These are phyloP conservation scores for Colletotrichum sublineola DNA, from an alignment of 2,329 filamentous ascomycete species.

Conservation along the genomic window DNA sequence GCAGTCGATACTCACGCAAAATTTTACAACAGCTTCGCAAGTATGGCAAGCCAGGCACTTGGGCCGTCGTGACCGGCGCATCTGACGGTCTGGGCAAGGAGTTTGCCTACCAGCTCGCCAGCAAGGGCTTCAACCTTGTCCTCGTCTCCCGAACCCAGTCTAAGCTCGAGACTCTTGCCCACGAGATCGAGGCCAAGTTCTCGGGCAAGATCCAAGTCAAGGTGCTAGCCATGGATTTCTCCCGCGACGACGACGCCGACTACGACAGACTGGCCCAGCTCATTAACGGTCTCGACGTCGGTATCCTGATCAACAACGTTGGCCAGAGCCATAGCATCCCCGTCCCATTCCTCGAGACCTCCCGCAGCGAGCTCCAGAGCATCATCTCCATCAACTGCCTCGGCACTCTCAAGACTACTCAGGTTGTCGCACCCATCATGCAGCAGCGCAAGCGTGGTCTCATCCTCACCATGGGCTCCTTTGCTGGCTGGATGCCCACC, in stretches of 20 bases:
- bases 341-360: slow-evolving; percentile 86
- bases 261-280: slow-evolving; percentile 80
- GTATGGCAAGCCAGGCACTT: slow-evolving; percentile 92
- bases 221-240: slow-evolving; percentile 91
- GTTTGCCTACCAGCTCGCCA: slow-evolving; percentile 89
- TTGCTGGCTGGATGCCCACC: slow-evolving; percentile 91
- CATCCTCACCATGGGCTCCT: slow-evolving; percentile 97
- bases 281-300: slow-evolving; percentile 81
- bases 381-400: slow-evolving; percentile 97
- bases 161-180: slow-evolving; percentile 84
- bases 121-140: slow-evolving; percentile 93
- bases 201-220: slow-evolving; percentile 77
- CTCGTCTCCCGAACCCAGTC: slow-evolving; percentile 96
- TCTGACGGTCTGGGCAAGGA: slow-evolving; percentile 98
- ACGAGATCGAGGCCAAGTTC: slow-evolving; percentile 81
- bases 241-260: slow-evolving; percentile 81
- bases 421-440: slow-evolving; percentile 87
- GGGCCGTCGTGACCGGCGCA: slow-evolving; percentile 94
- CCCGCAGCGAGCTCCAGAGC: slow-evolving; percentile 82
- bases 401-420: slow-evolving; percentile 89
- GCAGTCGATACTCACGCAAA: slow-evolving; percentile 41
- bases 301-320: slow-evolving; percentile 96
- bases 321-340: slow-evolving; percentile 95
- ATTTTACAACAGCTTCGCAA: slow-evolving; percentile 76
- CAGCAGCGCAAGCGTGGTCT: slow-evolving; percentile 81